Conservation (phyloP, 495 filamentous ascomycete species). For the Lentithecium fluviatile region DNA sequence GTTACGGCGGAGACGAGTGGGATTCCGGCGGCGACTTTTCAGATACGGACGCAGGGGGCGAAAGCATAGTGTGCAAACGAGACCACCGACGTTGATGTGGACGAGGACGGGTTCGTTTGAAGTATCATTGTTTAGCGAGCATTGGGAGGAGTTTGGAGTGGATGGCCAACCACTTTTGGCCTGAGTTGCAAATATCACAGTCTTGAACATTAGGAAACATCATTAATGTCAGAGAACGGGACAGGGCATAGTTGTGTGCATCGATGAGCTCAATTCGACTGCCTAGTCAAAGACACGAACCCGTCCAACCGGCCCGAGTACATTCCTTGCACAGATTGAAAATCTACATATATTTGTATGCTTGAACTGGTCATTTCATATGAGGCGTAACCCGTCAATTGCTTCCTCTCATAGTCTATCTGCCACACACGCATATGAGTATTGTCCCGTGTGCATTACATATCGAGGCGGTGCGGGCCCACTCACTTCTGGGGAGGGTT, state of each 20-base stretch:
- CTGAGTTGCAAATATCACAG: too few species aligned
- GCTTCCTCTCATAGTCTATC: slow-evolving; percentile 29
- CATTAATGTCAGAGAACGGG: not conserved
- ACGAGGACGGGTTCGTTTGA: not conserved
- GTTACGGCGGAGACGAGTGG: slow-evolving; percentile 86
- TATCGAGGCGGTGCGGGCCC: not conserved
- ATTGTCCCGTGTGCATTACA: slow-evolving; percentile 1
- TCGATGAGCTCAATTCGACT: not conserved
- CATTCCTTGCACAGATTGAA: not conserved
- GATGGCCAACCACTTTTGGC: too few species aligned
- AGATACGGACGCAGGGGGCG: slow-evolving; percentile 79
- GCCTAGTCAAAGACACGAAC: not conserved
- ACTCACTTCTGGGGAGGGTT: slow-evolving; percentile 58
- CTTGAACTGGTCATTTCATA: too few species aligned
- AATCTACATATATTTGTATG: not conserved
- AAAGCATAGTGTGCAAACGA: slow-evolving; percentile 45
- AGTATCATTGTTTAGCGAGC: slow-evolving; percentile 17
- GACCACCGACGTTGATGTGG: not conserved
- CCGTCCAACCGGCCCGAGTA: not conserved
- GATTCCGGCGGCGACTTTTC: slow-evolving; percentile 86
- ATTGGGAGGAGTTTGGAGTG: slow-evolving; percentile 28
- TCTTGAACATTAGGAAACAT: too few species aligned
- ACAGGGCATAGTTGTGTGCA: not conserved
- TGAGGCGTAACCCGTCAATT: slow-evolving; percentile 1
- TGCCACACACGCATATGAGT: slow-evolving; percentile 26